Evolutionary conservation across 202 grass and related monocot genomes (phyloP), one percentile per base, ranked within the genome.

Genomic region (Schoenoplectus tabernaemontani): DNA sequence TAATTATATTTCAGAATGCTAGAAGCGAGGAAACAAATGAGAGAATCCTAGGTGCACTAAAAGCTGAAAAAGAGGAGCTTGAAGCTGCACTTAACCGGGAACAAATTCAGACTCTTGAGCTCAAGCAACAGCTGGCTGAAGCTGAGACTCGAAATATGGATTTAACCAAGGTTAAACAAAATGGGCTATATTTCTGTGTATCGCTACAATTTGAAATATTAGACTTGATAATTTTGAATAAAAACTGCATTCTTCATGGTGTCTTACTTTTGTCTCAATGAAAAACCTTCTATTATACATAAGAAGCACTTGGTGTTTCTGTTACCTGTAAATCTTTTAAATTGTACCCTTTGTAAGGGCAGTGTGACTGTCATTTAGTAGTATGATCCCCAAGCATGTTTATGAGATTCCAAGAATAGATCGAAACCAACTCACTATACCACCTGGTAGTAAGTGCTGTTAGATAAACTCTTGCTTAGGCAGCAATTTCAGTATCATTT

Each of bases 51-150:
- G 85, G 59, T 74, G 72, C 82, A 58, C 85, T 99, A 68, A 96
- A 96, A 84, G 65, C 85, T 74, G 90, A 99, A 78, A 96, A 93
- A 87, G 90, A 89, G 72, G 90, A 99, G 86, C 68, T 99, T 84
- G 96, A 99, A 85, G 86, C 86, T 77, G 79, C 79, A 60, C 72
- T 96, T 74, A 84, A 80, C 83, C 81, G 59, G 80, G 96, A 99
- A 79, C 87, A 92, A 64, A 83, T 93, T 78, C 88, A 88, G 78
- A 93, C 76, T 76, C 77, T 91, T 58, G 87, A 95, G 72, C 85
- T 96, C 87, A 99, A 91, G 82, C 92, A 99, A 88, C 83, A 96
- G 58, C 91, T 99, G 59, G 74, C 83, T 83, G 90, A 99, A 91
- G 90, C 88, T 42, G 90, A 99, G 73, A 63, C 79, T 83, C 93